These are phyloP conservation scores for Didymella sp. DNA, from an alignment of 2,329 filamentous ascomycete genomes.

Conservation along the genomic window DNA sequence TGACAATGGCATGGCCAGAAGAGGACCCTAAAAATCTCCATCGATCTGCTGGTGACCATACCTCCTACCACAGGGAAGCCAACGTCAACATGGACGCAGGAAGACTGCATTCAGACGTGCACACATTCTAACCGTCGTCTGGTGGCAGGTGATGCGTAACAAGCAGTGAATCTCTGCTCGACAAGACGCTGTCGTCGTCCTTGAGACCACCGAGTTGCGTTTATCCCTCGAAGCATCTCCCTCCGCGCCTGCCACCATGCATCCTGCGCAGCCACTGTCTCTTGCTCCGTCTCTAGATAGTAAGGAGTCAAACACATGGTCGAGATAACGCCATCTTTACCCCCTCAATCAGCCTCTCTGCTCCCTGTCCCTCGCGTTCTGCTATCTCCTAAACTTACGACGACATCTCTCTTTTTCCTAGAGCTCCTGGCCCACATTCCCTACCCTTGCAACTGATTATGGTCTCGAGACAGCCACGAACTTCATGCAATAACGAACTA, in stretches of 20 bases:
- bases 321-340: constrained; percentile 7
- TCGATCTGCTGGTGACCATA: not conserved
- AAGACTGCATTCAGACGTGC: not conserved
- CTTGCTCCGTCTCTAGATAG: not conserved
- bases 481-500: constrained; percentile 17
- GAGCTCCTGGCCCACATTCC: constrained; percentile 15
- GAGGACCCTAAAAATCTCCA: not conserved
- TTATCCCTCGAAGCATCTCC: no score
- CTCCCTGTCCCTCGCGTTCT: not conserved
- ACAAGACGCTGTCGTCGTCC: no score
- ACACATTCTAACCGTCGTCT: not conserved
- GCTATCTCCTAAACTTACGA: constrained; percentile 15
- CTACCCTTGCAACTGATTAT: constrained; percentile 24
- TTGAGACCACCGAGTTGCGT: not conserved
- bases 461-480: constrained; percentile 22
- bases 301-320: constrained; percentile 10
- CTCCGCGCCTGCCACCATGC: not conserved
- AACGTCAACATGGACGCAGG: not conserved
- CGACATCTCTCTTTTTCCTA: constrained; percentile 16
- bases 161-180: not conserved
- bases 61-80: no score
- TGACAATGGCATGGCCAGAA: not conserved
- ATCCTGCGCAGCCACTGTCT: not conserved
- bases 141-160: not conserved
- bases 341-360: not conserved